Evolutionary conservation across 129 eudicot genomes (phyloP).

Genomic region (Flaveria bidentis): DNA sequence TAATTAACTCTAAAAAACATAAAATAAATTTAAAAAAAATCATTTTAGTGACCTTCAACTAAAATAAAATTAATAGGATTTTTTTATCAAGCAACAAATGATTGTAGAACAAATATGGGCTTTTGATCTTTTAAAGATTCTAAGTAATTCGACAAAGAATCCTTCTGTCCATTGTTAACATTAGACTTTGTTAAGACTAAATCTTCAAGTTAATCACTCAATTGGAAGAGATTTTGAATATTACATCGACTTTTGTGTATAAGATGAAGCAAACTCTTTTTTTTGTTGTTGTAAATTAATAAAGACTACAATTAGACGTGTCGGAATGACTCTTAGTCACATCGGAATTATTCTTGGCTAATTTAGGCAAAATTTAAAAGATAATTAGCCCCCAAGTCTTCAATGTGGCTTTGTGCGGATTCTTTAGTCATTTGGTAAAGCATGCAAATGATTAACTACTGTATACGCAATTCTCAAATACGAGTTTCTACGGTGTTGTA

Average conservation of each 20-base stretch:
- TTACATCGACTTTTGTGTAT: conserved; percentile 21
- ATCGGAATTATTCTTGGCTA: conserved; percentile 40
- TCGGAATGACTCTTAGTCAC: conserved; percentile 25
- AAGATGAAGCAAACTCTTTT: conserved; percentile 57
- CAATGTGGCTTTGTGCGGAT: conserved; percentile 53
- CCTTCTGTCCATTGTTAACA: no score
- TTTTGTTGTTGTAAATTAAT: conserved; percentile 57
- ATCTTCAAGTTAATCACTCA: no score
- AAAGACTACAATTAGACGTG: not conserved
- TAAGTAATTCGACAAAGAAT: no score
- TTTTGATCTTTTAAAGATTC: no score
- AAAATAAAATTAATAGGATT: no score
- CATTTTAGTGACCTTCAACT: no score
- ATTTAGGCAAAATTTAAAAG: conserved; percentile 40
- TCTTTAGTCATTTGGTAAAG: conserved; percentile 24
- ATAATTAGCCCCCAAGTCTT: conserved; percentile 54
- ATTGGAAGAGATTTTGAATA: no score
- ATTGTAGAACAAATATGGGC: no score
- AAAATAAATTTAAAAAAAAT: no score
- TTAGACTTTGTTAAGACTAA: no score
- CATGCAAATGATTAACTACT: conserved; percentile 39
- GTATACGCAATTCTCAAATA: conserved; percentile 55
- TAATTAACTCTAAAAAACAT: no score
- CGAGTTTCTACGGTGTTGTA: conserved; percentile 35
- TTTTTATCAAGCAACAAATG: no score